phyloP scores from a whole-genome alignment of 139 green algal species.

The Tetratostichococcus sp. region DNA sequence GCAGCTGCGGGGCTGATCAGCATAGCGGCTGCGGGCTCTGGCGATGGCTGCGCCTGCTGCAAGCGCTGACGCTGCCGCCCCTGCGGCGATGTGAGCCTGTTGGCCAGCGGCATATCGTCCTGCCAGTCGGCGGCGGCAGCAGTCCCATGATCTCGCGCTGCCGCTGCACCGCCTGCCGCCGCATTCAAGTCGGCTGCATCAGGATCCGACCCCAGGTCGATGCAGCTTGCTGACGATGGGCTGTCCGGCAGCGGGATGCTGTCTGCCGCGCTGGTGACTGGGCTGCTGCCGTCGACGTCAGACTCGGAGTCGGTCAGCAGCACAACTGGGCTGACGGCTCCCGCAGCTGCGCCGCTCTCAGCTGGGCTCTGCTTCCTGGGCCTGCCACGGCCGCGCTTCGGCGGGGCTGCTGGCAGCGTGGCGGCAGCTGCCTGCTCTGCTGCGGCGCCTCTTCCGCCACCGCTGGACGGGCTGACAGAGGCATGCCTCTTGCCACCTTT shows the following conservation, averaged over 20 bases:
- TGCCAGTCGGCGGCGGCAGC: too few species aligned
- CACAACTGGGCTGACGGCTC: background rate
- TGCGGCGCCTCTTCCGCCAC: too few species aligned
- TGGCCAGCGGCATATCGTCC: too few species aligned
- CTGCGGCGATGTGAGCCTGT: too few species aligned
- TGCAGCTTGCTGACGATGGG: background rate
- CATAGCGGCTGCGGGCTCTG: too few species aligned
- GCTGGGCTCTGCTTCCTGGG: too few species aligned
- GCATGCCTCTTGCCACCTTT: background rate
- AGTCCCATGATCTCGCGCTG: too few species aligned
- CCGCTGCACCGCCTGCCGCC: background rate
- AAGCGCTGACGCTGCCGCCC: too few species aligned
- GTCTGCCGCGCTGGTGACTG: background rate
- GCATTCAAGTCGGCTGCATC: background rate
- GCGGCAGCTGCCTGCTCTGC: too few species aligned
- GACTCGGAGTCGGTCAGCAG: background rate
- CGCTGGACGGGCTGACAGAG: too few species aligned
- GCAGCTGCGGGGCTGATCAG: too few species aligned
- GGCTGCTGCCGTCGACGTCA: background rate
- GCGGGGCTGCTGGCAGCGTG: background rate
- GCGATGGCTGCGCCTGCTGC: too few species aligned
- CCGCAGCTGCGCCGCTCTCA: background rate
- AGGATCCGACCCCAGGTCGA: background rate
- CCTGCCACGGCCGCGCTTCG: background rate
- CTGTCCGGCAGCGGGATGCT: background rate